Percentiles rank a stretch among this genome's conserved stretches.
Evolutionary conservation across 257 asterid species (phyloP).

Genomic region (Fraxinus anomala): DNA sequence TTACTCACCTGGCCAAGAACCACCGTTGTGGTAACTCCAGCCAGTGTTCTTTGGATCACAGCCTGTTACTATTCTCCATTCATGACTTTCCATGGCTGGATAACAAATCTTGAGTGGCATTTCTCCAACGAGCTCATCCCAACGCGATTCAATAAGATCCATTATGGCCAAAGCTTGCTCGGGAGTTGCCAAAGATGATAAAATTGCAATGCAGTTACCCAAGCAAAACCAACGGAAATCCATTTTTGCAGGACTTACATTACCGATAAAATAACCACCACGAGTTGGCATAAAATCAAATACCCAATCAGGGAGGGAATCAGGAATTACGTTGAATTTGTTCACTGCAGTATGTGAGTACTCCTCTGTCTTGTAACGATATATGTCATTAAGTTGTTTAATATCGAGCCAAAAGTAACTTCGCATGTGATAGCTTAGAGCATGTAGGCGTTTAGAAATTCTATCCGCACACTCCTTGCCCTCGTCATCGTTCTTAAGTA

Average conservation of each 20-base stretch:
- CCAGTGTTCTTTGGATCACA: constrained; percentile 86
- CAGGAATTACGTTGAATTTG: constrained; percentile 92
- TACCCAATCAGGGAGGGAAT: constrained; percentile 88
- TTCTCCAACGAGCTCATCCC: constrained; percentile 88
- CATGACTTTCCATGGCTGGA: constrained; percentile 89
- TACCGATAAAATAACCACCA: constrained; percentile 88
- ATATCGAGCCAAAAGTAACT: constrained; percentile 87
- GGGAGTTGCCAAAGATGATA: constrained; percentile 82
- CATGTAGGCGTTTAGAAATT: constrained; percentile 71
- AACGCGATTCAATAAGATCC: constrained; percentile 85
- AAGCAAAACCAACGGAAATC: constrained; percentile 93
- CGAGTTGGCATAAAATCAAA: constrained; percentile 87
- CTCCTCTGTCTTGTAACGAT: constrained; percentile 87
- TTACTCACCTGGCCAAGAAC: constrained; percentile 87
- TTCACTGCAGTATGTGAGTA: constrained; percentile 93
- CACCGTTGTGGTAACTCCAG: constrained; percentile 96
- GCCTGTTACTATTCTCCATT: constrained; percentile 85
- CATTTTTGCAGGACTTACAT: constrained; percentile 89
- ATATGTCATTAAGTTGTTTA: constrained; percentile 77
- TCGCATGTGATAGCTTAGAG: constrained; percentile 86
- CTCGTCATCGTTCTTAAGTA: constrained; percentile 75
- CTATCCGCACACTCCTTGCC: constrained; percentile 60
- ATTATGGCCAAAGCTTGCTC: constrained; percentile 90
- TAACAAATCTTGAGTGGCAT: constrained; percentile 83
- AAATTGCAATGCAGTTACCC: constrained; percentile 81